phyloP scores from a whole-genome alignment of 352 stramenopile genomes.

The Phytophthora podocarpi region DNA sequence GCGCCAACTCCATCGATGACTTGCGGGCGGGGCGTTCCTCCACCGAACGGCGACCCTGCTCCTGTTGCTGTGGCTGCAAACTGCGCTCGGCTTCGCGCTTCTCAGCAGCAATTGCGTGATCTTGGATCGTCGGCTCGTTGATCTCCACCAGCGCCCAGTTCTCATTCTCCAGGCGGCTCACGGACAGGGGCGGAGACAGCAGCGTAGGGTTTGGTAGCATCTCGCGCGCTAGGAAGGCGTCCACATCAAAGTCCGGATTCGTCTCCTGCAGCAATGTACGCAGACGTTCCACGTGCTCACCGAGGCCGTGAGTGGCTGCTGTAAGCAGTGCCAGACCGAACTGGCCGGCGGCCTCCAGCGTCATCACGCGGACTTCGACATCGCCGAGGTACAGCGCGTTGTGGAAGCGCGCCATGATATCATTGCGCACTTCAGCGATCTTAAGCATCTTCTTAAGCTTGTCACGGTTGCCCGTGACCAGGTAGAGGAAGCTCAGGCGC shows the following conservation, averaged over 20 bases:
- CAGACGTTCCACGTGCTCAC: constrained; percentile 95
- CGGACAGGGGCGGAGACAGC: constrained; percentile 94
- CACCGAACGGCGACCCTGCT: constrained; percentile 28
- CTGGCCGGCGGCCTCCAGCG: constrained; percentile 96
- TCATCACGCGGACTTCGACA: constrained; percentile 94
- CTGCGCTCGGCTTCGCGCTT: constrained; percentile 81
- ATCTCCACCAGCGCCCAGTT: constrained; percentile 99
- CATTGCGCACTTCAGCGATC: constrained; percentile 97
- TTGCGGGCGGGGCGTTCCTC: constrained; percentile 63
- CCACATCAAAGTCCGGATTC: constrained; percentile 76
- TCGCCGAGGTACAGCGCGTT: constrained; percentile 98
- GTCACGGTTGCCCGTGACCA: constrained; percentile 98
- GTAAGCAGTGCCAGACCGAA: constrained; percentile 96
- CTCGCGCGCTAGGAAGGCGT: constrained; percentile 71
- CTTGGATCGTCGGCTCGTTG: constrained; percentile 86
- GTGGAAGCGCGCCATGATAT: constrained; percentile 99
- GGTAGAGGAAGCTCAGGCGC: constrained; percentile 98
- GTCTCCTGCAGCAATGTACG: constrained; percentile 91
- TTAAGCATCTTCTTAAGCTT: constrained; percentile 99
- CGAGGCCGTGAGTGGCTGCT: constrained; percentile 95
- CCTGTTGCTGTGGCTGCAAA: constrained; percentile 57
- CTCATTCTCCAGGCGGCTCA: constrained; percentile 91
- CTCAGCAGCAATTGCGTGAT: constrained; percentile 81
- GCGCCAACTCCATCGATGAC: constrained; percentile 71
- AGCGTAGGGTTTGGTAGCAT: constrained; percentile 75